Conservation (phyloP, 2,329 filamentous ascomycete species). For the Purpureocillium takamizusanense region DNA sequence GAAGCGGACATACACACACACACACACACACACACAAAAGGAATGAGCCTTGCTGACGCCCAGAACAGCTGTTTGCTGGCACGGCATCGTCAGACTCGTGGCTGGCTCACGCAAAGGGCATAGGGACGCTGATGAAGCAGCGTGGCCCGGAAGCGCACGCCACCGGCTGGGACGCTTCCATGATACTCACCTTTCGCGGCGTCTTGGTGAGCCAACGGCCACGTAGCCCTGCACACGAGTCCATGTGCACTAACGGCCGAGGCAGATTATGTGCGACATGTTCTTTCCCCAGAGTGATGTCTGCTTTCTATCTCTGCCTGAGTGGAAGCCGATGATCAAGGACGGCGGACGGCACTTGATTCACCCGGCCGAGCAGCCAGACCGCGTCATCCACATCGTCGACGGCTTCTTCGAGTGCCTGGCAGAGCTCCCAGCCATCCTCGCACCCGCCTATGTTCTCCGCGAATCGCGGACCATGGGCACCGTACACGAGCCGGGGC, state of each 20-base stretch:
- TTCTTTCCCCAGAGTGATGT: constrained; percentile 23
- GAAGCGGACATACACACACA: too few species aligned
- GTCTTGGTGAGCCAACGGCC: constrained; percentile 19
- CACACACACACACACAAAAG: too few species aligned
- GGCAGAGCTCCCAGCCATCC: constrained; percentile 22
- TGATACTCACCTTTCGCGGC: constrained; percentile 27
- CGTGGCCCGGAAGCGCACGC: constrained; percentile 26
- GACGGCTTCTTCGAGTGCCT: constrained; percentile 25
- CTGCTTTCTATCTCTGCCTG: constrained; percentile 25
- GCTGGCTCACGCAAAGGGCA: constrained; percentile 29
- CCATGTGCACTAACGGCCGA: too few species aligned
- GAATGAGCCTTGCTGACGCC: too few species aligned
- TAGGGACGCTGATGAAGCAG: constrained; percentile 27
- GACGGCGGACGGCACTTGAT: constrained; percentile 15
- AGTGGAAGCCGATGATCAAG: constrained; percentile 25
- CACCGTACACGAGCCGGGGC: constrained; percentile 13
- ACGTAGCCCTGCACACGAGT: too few species aligned
- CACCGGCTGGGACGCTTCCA: constrained; percentile 24
- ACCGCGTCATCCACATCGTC: constrained; percentile 14
- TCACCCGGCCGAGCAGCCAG: constrained; percentile 12
- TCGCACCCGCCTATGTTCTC: constrained; percentile 21
- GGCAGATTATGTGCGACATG: constrained; percentile 29
- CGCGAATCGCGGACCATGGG: constrained; percentile 16
- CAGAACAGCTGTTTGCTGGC: constrained; percentile 30
- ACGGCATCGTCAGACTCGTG: constrained; percentile 25